phyloP scores from a whole-genome alignment of 352 stramenopile species.

The Phytophthora europaea region DNA sequence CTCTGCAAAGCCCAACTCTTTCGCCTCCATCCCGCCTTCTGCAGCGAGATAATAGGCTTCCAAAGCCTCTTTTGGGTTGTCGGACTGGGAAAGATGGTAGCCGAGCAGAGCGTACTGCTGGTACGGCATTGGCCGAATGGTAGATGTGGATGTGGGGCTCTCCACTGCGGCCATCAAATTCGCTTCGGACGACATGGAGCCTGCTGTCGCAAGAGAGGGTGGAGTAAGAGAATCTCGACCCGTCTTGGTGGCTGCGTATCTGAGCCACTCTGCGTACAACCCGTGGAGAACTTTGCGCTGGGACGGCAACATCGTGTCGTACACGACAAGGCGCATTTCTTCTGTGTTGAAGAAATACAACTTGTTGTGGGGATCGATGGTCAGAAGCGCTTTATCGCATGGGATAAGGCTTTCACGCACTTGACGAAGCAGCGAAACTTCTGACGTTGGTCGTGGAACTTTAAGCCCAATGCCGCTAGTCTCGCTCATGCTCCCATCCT shows the following conservation, averaged over 20 bases:
- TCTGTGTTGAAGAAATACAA: conserved; percentile 75
- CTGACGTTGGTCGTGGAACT: conserved; percentile 45
- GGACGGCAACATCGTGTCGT: conserved; percentile 63
- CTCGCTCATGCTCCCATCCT: conserved; percentile 46
- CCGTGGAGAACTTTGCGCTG: conserved; percentile 72
- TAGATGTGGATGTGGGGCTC: background rate
- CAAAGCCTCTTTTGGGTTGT: conserved; percentile 60
- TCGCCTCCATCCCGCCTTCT: conserved; percentile 63
- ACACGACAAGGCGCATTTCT: conserved; percentile 62
- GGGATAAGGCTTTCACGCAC: conserved; percentile 68
- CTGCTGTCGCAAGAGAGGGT: conserved; percentile 11
- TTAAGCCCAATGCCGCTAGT: conserved; percentile 48
- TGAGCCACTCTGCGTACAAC: conserved; percentile 73
- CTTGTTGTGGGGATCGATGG: conserved; percentile 58
- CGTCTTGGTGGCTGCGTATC: conserved; percentile 28
- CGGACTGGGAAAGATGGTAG: conserved; percentile 71
- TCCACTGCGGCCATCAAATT: conserved; percentile 11
- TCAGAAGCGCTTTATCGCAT: conserved; percentile 67
- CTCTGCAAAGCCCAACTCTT: conserved; percentile 72
- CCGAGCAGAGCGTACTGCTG: conserved; percentile 72
- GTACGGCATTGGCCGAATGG: conserved; percentile 42
- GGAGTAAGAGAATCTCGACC: conserved; percentile 6
- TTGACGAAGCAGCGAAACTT: conserved; percentile 57
- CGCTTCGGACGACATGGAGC: conserved; percentile 14
- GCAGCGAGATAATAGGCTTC: conserved; percentile 72